Evolutionary conservation across 176 grass and related monocot genomes (phyloP), one percentile per base, ranked within the genome.

Genomic region (Chrysopogon serrulatus): DNA sequence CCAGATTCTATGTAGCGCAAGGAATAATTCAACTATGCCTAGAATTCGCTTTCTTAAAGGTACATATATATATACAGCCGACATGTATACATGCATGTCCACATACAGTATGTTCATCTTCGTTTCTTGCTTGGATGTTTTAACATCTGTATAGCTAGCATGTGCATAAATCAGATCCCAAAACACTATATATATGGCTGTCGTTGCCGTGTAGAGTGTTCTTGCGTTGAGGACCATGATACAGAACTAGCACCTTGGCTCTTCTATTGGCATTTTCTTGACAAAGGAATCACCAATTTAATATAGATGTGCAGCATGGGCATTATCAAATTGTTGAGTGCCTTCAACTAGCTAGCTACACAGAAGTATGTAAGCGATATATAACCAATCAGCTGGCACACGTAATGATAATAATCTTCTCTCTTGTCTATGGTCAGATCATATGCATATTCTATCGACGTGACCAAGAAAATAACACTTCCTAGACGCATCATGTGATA

Each of bases 231-330:
- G 21, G 51, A 54, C 72, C 73, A 41, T 39, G 80, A 24, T 73
- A 18, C 81, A 83, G 16, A 34, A 34, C 51, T 31, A 32, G 1
- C 34, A 23, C 84, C 72, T 72, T 37, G 12, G n/a, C 56, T 35
- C 74, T 83, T 65, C 56, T 45, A 76, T 84, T 84, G 86, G 57
- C 81, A 42, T 84, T 79, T 83, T 47, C 57, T 23, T 81, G 36
- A 48, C 5, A 9, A 63, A 10, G 74, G 86, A 88, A 75, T 87
- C 42, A 15, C 44, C 68, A 81, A 48, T 34, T 6, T 21, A 71
- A 18, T 10, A 37, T 68, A 68, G 4, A 40, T 68, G 65, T 37
- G 35, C 9, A 41, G 65, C 48, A 61, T 57, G 83, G 26, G 27
- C 64, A 48, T 60, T 40, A 35, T 35, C 33, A 18, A 75, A 80